A percentile compares a stretch with the other conserved stretches of the same genome.
Evolutionary conservation across 164 flowering plant genomes (phyloP).

Genomic region (Houttuynia cordata): DNA sequence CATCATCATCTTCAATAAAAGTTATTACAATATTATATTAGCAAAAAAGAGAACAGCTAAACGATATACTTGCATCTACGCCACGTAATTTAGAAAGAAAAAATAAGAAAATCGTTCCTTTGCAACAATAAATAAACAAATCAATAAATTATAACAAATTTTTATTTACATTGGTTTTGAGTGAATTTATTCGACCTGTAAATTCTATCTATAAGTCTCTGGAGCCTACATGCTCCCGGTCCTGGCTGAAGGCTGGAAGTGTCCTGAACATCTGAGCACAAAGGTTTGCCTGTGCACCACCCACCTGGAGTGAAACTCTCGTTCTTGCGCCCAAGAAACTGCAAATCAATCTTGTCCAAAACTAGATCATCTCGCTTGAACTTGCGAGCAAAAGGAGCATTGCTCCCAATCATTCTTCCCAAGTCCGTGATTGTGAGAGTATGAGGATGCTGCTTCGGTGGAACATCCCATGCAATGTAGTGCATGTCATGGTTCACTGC

Average conservation of each 20-base stretch:
- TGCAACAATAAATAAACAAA: too few relatives aligned
- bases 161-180: background rate
- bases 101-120: too few relatives aligned
- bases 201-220: conserved; percentile 23
- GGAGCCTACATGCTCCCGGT: conserved; percentile 49
- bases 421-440: conserved; percentile 41
- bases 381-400: conserved; percentile 68
- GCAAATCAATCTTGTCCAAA: conserved; percentile 48
- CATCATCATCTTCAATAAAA: too few relatives aligned
- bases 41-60: too few relatives aligned
- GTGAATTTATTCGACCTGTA: conserved; percentile 10
- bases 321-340: conserved; percentile 32
- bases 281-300: conserved; percentile 55
- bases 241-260: conserved; percentile 37
- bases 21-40: too few relatives aligned
- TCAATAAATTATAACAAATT: too few relatives aligned
- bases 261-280: conserved; percentile 43
- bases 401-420: conserved; percentile 35
- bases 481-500: conserved; percentile 62
- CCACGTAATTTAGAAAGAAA: too few relatives aligned
- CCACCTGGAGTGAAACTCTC: conserved; percentile 67
- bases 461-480: conserved; percentile 72
- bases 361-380: conserved; percentile 41
- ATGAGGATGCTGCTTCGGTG: conserved; percentile 72
- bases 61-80: too few relatives aligned